Evolutionary conservation across 1,139 yeast species (phyloP), one percentile per base, ranked within the genome.

Genomic region (Casaregolazyma lundiana): DNA sequence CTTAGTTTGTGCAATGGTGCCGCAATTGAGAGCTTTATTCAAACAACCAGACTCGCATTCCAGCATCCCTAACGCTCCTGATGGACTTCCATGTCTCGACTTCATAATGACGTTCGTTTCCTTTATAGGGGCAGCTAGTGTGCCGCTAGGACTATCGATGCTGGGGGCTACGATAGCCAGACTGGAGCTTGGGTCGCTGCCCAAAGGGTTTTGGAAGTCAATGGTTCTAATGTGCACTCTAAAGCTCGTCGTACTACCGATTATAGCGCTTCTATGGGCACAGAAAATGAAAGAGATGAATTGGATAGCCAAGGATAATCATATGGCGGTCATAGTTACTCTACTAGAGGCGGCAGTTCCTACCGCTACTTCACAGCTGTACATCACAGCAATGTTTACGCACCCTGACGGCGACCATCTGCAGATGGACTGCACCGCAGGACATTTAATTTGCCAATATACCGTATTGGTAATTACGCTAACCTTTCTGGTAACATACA

Each of bases 151-250:
- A 1, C 71, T 90, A 50, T 63, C 86, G 43, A 62, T 90, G 49
- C 65, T 90, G 32, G 97, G 97, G 2, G 95, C 94, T 9, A 87
- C 96, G 3, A 77, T 90, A 40, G 82, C 95, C 0, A 69, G 96
- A 42, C 71, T 90, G 44, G 71, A 76, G 51, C 68, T 88, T 21
- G 73, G 72, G 13, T 63, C 70, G 13, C 68, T 88, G 60, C 84
- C 88, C 8, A 68, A 72, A 1, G 88, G 89, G 1, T 80, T 86
- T 61, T 84, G 95, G 87, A 77, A 78, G 59, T 67, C 79, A 2
- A 72, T 82, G 0, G 54, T 72, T 0, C 53, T 70, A 4, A 58
- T 81, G 52, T 71, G 74, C 0, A 8, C 73, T 1, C 58, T 77
- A 44, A 73, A 78, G 53, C 67, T 79, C 40, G 73, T 77, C 37